A percentile compares a stretch with the other conserved stretches of the same genome.
These are phyloP conservation scores for Tuber calosporum DNA, from an alignment of 495 filamentous ascomycete species.

Conservation along the genomic window DNA sequence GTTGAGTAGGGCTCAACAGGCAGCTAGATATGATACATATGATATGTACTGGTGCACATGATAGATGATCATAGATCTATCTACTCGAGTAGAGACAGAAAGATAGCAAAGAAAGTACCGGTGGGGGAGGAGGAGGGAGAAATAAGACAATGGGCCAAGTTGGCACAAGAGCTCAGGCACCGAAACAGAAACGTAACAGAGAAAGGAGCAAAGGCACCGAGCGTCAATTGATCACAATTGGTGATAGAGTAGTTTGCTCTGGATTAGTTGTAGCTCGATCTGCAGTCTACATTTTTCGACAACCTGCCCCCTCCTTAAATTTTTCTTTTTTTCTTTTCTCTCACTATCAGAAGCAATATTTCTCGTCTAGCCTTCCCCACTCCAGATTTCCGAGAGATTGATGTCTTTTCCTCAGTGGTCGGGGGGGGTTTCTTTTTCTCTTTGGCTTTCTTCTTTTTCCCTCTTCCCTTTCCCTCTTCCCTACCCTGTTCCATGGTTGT, in stretches of 20 bases:
- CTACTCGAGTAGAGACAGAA: neutral
- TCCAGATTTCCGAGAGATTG: conserved; percentile 31
- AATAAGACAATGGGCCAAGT: conserved; percentile 23
- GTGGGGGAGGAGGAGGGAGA: neutral
- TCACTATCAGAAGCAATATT: conserved; percentile 30
- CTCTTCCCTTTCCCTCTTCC: conserved; percentile 10
- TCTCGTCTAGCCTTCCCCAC: conserved; percentile 35
- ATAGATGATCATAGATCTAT: neutral
- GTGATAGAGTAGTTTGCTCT: conserved; percentile 35
- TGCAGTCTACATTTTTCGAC: conserved; percentile 30
- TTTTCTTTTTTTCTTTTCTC: too few species aligned
- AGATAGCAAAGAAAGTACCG: neutral
- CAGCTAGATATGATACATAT: too few species aligned
- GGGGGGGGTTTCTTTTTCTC: conserved; percentile 15
- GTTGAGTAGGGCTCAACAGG: neutral
- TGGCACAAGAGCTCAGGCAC: conserved; percentile 14
- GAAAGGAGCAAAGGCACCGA: conserved; percentile 39
- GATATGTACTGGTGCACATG: neutral
- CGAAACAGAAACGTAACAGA: conserved; percentile 41
- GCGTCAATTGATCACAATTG: conserved; percentile 39
- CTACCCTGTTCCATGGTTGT: conserved; percentile 28
- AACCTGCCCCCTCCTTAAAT: conserved; percentile 29
- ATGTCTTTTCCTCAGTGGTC: conserved; percentile 24
- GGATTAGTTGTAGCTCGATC: conserved; percentile 30
- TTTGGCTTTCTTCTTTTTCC: conserved; percentile 19